Percentiles rank a stretch among this genome's conserved stretches.
Evolutionary conservation across 306 rosid species (phyloP).

Genomic region (Cucumis sativus): Cucumber_9930_V3 NC_026657.2:9488001-9488500

Average conservation of each 20-base stretch:
- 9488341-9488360: constrained; percentile 31
- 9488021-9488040: constrained; percentile 79
- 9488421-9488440: constrained; percentile 27
- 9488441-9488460: constrained; percentile 58
- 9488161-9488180: constrained; percentile 77
- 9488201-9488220: constrained; percentile 77
- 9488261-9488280: constrained; percentile 87
- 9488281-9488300: constrained; percentile 84
- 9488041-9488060: constrained; percentile 87
- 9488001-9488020: constrained; percentile 72
- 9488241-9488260: constrained; percentile 86
- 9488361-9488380: constrained; percentile 17
- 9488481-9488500: constrained; percentile 45
- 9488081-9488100: constrained; percentile 85
- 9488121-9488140: constrained; percentile 84
- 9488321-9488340: constrained; percentile 84
- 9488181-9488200: constrained; percentile 79
- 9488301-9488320: constrained; percentile 88
- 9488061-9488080: constrained; percentile 81
- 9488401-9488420: constrained; percentile 23
- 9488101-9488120: constrained; percentile 63
- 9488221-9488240: constrained; percentile 82
- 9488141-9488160: constrained; percentile 80
- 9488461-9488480: constrained; percentile 55
- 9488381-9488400: constrained; percentile 34